These are phyloP conservation scores for Plicaturopsis crispa DNA, from an alignment of 768 basidiomycete genomes.

Conservation along the genomic window DNA sequence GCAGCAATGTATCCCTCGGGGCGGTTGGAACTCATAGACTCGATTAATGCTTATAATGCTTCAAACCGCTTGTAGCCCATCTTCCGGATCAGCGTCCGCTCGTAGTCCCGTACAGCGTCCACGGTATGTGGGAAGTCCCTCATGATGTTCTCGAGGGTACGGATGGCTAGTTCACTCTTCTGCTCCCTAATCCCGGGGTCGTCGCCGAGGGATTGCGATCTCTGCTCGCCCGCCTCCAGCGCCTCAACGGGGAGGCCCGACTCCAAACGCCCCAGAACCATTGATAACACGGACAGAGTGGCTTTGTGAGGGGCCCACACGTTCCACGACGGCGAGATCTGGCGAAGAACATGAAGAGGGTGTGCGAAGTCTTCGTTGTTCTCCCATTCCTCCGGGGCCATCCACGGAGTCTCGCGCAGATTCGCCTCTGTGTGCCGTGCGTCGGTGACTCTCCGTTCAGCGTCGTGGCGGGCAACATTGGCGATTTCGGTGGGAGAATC, in stretches of 20 bases:
- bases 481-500: too few species aligned
- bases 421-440: too few species aligned
- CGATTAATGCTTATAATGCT: too few species aligned
- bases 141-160: slow-evolving; percentile 38
- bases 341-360: slow-evolving; percentile 51
- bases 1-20: too few species aligned
- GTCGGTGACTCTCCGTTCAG: background rate
- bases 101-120: slow-evolving; percentile 11
- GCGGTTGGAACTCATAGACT: too few species aligned
- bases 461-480: slow-evolving; percentile 1
- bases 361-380: slow-evolving; percentile 42
- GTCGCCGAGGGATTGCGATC: too few species aligned
- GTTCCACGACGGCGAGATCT: slow-evolving; percentile 57
- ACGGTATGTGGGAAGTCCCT: slow-evolving; percentile 42
- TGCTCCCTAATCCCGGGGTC: too few species aligned
- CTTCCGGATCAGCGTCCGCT: too few species aligned
- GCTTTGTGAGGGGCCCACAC: slow-evolving; percentile 56
- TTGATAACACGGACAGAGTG: slow-evolving; percentile 38
- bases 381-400: slow-evolving; percentile 6
- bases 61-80: too few species aligned
- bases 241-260: slow-evolving; percentile 35
- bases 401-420: too few species aligned
- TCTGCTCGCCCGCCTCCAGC: slow-evolving; percentile 15
- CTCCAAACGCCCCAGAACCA: slow-evolving; percentile 38
- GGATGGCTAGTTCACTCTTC: slow-evolving; percentile 23